phyloP scores from a whole-genome alignment of 106 monocot species.

The Dendrobium catenatum region DNA sequence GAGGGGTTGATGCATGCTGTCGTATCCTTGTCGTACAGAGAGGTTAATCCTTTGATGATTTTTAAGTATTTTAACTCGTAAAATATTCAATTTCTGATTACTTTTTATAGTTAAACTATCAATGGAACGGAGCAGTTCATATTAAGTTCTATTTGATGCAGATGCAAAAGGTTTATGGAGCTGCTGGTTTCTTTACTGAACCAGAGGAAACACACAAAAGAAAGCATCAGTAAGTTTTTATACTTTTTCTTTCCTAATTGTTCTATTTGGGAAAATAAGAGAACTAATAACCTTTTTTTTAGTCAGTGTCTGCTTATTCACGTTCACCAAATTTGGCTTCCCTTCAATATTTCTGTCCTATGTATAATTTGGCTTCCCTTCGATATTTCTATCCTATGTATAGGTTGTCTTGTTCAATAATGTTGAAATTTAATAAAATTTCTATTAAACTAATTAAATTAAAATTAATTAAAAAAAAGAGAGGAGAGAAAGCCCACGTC shows the following conservation, averaged over 20 bases:
- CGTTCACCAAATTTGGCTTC: background rate
- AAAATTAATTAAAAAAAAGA: too few relatives aligned
- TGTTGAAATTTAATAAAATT: background rate
- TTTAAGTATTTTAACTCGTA: background rate
- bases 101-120: background rate
- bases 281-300: background rate
- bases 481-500: too few relatives aligned
- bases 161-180: constrained; percentile 97
- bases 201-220: constrained; percentile 41
- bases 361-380: too few relatives aligned
- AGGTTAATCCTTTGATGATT: background rate
- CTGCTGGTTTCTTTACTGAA: constrained; percentile 89
- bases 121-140: background rate
- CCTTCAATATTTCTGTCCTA: too few relatives aligned
- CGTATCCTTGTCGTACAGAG: too few relatives aligned
- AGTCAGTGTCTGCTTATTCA: background rate
- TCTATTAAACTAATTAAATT: too few relatives aligned
- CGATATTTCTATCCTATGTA: background rate
- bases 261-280: background rate
- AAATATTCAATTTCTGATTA: too few relatives aligned
- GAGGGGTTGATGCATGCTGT: background rate
- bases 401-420: background rate
- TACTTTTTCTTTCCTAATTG: background rate
- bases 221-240: constrained; percentile 43
- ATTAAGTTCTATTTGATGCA: constrained; percentile 17